Evolutionary conservation across 495 filamentous ascomycete genomes (phyloP).

Genomic region (Neurospora sp.): DNA sequence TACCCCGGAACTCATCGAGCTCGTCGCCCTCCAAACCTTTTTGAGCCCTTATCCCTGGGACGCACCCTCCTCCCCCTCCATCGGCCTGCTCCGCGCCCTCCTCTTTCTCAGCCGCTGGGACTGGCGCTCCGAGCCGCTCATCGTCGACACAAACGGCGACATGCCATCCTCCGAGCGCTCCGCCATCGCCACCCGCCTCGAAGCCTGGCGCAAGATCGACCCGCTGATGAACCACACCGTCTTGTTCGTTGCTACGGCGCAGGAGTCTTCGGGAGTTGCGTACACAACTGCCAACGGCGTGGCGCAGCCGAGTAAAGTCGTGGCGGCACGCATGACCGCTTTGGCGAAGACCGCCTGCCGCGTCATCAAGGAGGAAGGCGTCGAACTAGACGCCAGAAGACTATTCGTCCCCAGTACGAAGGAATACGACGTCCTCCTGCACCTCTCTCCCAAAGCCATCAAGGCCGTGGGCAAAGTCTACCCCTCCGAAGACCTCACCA

Average conservation of each 20-base stretch:
- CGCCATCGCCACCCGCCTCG: constrained; percentile 57
- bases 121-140: constrained; percentile 72
- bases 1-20: constrained; percentile 70
- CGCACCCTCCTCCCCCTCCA: constrained; percentile 64
- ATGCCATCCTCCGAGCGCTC: constrained; percentile 46
- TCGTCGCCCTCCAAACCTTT: constrained; percentile 65
- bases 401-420: constrained; percentile 59
- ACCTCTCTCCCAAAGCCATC: no score
- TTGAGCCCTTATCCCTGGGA: constrained; percentile 76
- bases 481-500: constrained; percentile 9
- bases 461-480: no score
- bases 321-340: constrained; percentile 71
- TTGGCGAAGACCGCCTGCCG: constrained; percentile 64
- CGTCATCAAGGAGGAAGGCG: constrained; percentile 45
- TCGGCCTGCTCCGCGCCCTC: constrained; percentile 73
- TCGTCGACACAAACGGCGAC: constrained; percentile 58
- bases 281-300: constrained; percentile 57
- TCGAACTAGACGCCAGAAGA: constrained; percentile 44
- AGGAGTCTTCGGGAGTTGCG: constrained; percentile 64
- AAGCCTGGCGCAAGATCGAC: constrained; percentile 76
- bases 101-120: constrained; percentile 76
- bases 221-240: constrained; percentile 75
- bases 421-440: constrained; percentile 80
- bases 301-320: constrained; percentile 58
- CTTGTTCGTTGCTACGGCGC: constrained; percentile 71